A percentile compares a stretch with the other conserved stretches of the same genome.
These are phyloP conservation scores for Fraxinus pennsylvanica DNA, from an alignment of 257 asterid genomes.

Conservation along the genomic window DNA sequence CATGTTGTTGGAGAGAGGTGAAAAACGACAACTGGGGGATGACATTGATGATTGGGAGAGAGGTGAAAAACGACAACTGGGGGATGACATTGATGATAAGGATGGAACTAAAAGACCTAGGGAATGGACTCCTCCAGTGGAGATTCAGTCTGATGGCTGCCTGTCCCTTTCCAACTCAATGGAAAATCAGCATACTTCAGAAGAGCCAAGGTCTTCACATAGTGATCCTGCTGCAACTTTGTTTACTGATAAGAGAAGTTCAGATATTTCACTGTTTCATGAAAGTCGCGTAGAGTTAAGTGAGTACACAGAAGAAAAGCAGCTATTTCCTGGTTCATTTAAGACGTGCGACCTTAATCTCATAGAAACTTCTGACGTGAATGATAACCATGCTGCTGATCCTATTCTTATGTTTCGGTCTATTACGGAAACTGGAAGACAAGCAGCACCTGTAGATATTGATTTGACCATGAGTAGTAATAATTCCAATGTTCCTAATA, in stretches of 20 bases:
- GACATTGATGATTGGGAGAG: slow-evolving; percentile 39
- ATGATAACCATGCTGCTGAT: slow-evolving; percentile 50
- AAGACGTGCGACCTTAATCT: slow-evolving; percentile 90
- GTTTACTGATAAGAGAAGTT: slow-evolving; percentile 50
- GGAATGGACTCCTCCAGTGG: slow-evolving; percentile 42
- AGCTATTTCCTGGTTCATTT: slow-evolving; percentile 67
- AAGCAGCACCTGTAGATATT: slow-evolving; percentile 51
- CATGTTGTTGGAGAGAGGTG: slow-evolving; percentile 46
- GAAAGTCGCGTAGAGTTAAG: slow-evolving; percentile 38
- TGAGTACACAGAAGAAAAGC: slow-evolving; percentile 61
- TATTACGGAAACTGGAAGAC: slow-evolving; percentile 40
- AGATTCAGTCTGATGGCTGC: slow-evolving; percentile 36
- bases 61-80: slow-evolving; percentile 61
- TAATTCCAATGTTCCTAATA: slow-evolving; percentile 37
- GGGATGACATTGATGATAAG: slow-evolving; percentile 39
- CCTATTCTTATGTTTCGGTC: slow-evolving; percentile 47
- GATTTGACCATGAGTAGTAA: slow-evolving; percentile 65
- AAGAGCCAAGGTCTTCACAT: slow-evolving; percentile 48
- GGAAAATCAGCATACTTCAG: slow-evolving; percentile 40
- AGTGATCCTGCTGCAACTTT: slow-evolving; percentile 29
- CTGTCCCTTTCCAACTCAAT: slow-evolving; percentile 41
- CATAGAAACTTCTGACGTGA: slow-evolving; percentile 60
- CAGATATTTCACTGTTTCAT: slow-evolving; percentile 52
- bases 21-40: slow-evolving; percentile 55
- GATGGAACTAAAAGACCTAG: slow-evolving; percentile 55